phyloP scores from a whole-genome alignment of 2,329 filamentous ascomycete genomes.

The Xylariomycetidae sp. region DNA sequence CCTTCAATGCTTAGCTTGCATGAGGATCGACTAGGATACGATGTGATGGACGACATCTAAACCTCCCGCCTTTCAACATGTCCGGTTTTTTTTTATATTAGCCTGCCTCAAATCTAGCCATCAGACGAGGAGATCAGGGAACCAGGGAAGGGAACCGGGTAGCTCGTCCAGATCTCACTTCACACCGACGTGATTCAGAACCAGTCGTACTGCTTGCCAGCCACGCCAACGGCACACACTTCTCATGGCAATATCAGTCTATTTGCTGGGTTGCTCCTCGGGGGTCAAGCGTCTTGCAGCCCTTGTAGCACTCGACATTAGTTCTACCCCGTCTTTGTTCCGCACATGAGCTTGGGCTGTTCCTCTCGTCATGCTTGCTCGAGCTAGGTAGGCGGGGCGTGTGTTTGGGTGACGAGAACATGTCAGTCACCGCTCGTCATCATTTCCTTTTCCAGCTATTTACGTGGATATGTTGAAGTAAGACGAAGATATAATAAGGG shows the following conservation, averaged over 20 bases:
- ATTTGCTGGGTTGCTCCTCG: too few species aligned
- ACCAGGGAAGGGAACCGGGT: background rate
- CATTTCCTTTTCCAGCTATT: conserved; percentile 12
- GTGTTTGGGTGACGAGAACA: conserved; percentile 9
- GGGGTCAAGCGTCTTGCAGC: too few species aligned
- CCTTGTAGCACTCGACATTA: too few species aligned
- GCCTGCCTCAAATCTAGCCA: conserved; percentile 3
- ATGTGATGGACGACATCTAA: conserved; percentile 8
- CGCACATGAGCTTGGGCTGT: too few species aligned
- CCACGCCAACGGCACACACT: too few species aligned
- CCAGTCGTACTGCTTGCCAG: conserved; percentile 1
- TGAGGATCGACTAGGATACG: conserved; percentile 11
- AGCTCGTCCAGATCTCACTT: background rate
- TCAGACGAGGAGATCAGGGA: conserved; percentile 2
- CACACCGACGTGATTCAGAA: conserved; percentile 1
- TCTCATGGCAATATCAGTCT: too few species aligned
- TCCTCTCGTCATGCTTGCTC: too few species aligned
- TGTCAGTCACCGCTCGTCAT: too few species aligned
- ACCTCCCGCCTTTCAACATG: conserved; percentile 9
- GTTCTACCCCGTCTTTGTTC: too few species aligned
- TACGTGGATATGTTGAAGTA: conserved; percentile 10
- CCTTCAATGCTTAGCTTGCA: conserved; percentile 17
- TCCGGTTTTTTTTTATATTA: conserved; percentile 9
- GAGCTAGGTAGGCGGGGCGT: too few species aligned
- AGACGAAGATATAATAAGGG: conserved; percentile 17